Base-by-base conservation (phyloP, 139 green algal species). In the Tetradesmus obliquus region DNA sequence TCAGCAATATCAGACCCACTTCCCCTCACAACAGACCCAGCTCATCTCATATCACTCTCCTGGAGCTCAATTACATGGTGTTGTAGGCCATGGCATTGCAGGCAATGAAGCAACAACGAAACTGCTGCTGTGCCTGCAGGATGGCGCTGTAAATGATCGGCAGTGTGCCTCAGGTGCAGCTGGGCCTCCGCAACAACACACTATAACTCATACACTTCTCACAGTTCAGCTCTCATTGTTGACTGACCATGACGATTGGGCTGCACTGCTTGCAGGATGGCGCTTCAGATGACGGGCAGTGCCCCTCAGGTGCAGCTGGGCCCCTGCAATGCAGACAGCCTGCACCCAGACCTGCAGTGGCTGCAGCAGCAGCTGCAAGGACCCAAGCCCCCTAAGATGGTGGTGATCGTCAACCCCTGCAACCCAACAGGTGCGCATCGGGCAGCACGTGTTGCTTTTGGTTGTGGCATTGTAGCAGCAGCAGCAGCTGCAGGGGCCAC, bases 381-480 rank as follows among this genome's bases (percentile, higher is more conserved):
- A 19, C 92, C 94, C 17, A 9, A 87, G 10, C 93, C 93, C 0
- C 94, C 95, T 5, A 94, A 93, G 62, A 96, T 98, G 94, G 97
- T 92, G 12, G 88, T 92, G 8, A 10, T 90, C 2, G 82, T 88
- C 76, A 92, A 98, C 92, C 98, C 98, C 3, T 97, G 94, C 94
- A 99, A 99, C 93, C 98, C 98, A 9, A 98, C 97, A 82, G 96
- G 97, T 95, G 72, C 55, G 88, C 57, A 0, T 19, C 12, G 10
- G 60, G 2, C 3, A 13, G 60, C 15, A 3, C 0, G 2, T 62
- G 55, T 12, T 58, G 3, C 24, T 45, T 62, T 6, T 22, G 76
- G 72, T 5, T 45, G 24, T 82, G 15, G 12, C 12, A 3, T 45
- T 45, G 76, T 93, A 92, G 88, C 86, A 95, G 53, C 76, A 95